These are phyloP conservation scores for Vitis rupestris DNA, from an alignment of 164 flowering plant genomes.

Conservation along the genomic window DNA sequence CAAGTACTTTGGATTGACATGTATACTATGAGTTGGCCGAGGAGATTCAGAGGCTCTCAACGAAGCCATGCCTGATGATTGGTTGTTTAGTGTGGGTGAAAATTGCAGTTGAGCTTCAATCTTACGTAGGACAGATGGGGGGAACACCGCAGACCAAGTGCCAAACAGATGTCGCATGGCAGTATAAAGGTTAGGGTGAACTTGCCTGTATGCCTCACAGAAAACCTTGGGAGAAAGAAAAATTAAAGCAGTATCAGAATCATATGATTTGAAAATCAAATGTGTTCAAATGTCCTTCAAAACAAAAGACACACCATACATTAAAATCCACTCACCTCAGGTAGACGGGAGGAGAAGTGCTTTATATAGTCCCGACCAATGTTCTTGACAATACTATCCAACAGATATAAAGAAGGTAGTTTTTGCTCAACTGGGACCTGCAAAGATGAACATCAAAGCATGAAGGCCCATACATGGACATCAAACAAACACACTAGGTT, in stretches of 20 bases:
- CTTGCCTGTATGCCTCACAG: conserved; percentile 82
- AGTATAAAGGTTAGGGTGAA: conserved; percentile 51
- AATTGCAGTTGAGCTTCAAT: conserved; percentile 66
- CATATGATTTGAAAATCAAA: background rate
- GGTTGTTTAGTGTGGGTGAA: conserved; percentile 40
- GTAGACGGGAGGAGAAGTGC: conserved; percentile 74
- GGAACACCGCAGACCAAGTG: conserved; percentile 90
- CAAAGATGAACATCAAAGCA: conserved; percentile 14
- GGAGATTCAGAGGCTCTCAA: conserved; percentile 70
- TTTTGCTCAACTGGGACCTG: conserved; percentile 88
- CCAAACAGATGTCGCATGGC: conserved; percentile 93
- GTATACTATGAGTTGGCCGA: conserved; percentile 87
- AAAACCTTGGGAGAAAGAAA: conserved; percentile 58
- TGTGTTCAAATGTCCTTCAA: background rate
- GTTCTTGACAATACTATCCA: conserved; percentile 96
- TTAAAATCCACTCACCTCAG: conserved; percentile 59
- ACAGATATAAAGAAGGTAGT: conserved; percentile 81
- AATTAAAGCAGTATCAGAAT: background rate
- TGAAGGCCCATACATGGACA: background rate
- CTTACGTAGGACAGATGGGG: conserved; percentile 54
- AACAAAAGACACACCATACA: background rate
- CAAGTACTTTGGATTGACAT: conserved; percentile 91
- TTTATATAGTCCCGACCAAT: conserved; percentile 73
- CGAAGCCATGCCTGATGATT: conserved; percentile 41
- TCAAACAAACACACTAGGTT: background rate